Conservation (phyloP, 345 rosid species). For the Eucalyptus cloeziana region DNA sequence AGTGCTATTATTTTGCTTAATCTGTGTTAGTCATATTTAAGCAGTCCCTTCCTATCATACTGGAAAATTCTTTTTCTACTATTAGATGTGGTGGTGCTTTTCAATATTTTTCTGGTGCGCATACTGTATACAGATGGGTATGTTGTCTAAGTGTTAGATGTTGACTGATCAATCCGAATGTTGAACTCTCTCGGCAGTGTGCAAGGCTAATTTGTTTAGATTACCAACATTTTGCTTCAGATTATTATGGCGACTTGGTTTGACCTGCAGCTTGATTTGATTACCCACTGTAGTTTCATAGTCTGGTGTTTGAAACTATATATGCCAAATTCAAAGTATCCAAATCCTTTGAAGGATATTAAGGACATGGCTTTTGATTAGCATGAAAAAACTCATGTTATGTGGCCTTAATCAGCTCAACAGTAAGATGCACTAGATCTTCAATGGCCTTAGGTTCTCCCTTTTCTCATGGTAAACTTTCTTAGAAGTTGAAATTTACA, state of each 20-base stretch:
- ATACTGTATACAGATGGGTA: neutral
- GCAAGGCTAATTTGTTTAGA: neutral
- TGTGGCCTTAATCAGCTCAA: neutral
- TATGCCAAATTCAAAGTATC: neutral
- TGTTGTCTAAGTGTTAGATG: neutral
- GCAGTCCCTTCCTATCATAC: neutral
- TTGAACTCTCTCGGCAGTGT: neutral
- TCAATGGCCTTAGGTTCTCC: neutral
- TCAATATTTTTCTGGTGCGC: neutral
- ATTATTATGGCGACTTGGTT: neutral
- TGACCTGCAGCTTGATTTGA: neutral
- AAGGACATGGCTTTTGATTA: neutral
- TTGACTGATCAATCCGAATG: neutral
- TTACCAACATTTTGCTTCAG: neutral
- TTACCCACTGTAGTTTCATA: neutral
- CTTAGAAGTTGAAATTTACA: neutral
- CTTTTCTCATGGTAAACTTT: neutral
- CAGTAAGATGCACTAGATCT: neutral
- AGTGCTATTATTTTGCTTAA: neutral
- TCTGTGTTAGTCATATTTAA: neutral
- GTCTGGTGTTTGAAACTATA: neutral
- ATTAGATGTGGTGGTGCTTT: neutral
- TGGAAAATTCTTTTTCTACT: neutral
- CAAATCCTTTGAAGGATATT: neutral
- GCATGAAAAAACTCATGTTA: neutral